Evolutionary conservation across 2,329 filamentous ascomycete genomes (phyloP).

Genomic region (Colletotrichum sp.): DNA sequence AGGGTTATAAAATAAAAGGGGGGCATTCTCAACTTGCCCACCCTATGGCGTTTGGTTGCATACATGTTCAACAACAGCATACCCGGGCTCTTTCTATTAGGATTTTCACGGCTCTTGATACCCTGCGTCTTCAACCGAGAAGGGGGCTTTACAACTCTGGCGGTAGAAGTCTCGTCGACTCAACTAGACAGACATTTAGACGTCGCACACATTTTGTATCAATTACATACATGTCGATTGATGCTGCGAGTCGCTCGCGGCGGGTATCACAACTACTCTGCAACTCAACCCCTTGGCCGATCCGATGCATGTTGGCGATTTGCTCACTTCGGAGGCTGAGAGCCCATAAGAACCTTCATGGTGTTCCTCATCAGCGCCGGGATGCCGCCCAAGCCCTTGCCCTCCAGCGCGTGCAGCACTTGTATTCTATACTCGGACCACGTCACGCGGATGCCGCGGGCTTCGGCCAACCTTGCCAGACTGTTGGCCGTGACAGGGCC

Average conservation of each 20-base stretch:
- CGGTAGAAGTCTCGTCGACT: constrained; percentile 23
- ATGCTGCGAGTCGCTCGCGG: neutral
- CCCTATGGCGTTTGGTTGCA: constrained; percentile 19
- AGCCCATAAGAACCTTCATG: constrained; percentile 74
- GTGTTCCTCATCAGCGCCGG: constrained; percentile 79
- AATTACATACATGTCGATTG: neutral
- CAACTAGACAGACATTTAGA: constrained; percentile 31
- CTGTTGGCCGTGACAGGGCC: constrained; percentile 75
- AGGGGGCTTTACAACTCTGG: constrained; percentile 17
- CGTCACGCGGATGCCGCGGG: constrained; percentile 68
- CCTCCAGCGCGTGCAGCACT: constrained; percentile 73
- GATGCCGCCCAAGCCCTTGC: constrained; percentile 68
- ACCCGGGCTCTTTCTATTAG: constrained; percentile 4
- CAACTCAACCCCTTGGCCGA: neutral
- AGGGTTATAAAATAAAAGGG: neutral
- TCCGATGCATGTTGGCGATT: neutral
- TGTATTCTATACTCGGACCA: constrained; percentile 79
- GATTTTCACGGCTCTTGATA: constrained; percentile 30
- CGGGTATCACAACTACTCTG: neutral
- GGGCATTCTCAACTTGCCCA: constrained; percentile 20
- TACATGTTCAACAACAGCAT: constrained; percentile 19
- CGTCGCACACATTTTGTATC: neutral
- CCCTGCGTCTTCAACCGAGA: constrained; percentile 38
- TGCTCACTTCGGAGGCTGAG: constrained; percentile 17
- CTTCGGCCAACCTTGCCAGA: constrained; percentile 64